Evolutionary conservation across 805 yeast genomes (phyloP), one percentile per base, ranked within the genome.

Genomic region (Candida palmyrensis): DNA sequence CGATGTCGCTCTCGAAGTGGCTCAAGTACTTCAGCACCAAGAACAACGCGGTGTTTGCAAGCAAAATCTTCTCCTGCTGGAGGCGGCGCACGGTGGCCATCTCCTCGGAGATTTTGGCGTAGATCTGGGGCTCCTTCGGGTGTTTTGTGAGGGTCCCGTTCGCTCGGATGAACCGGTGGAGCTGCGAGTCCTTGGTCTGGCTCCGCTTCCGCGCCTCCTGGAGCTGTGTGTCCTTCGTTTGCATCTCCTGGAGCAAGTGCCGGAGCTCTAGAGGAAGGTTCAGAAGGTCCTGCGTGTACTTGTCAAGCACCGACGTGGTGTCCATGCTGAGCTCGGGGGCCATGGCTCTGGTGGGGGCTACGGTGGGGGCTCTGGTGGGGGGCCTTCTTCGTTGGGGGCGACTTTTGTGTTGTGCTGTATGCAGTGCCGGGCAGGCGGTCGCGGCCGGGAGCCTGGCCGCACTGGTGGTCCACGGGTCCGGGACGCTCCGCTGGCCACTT

Each of bases 211-310:
- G 69, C 6, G 74, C 67, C 36, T 84, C 94, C 47, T 75, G 73
- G 18, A 81, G 62, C 46, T 73, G 75, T 25, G 67, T 47, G 51
- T 90, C 97, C 39, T 80, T 75, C 24, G 68, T 72, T 32, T 80
- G 72, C 23, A 90, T 70, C 55, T 92, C 97, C 33, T 83, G 83
- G 30, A 90, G 61, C 23, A 87, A 61, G 48, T 83, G 86, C 34
- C 80, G 80, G 27, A 90, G 71, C 57, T 90, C 98, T 4, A 86
- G 79, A 16, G 96, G 96, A 27, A 92, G 69, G 47, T 89, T 90
- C 8, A 90, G 77, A 27, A 90, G 66, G 43, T 77, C 82, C 51
- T 75, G 80, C 2, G 71, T 65, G 38, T 64, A 64, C 41, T 65
- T 65, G 39, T 64, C 71, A 16, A 66, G 51, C 10, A 67, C 68